These are phyloP conservation scores for Ganoderma sp. DNA, from an alignment of 1,284 basidiomycete species.

Conservation along the genomic window DNA sequence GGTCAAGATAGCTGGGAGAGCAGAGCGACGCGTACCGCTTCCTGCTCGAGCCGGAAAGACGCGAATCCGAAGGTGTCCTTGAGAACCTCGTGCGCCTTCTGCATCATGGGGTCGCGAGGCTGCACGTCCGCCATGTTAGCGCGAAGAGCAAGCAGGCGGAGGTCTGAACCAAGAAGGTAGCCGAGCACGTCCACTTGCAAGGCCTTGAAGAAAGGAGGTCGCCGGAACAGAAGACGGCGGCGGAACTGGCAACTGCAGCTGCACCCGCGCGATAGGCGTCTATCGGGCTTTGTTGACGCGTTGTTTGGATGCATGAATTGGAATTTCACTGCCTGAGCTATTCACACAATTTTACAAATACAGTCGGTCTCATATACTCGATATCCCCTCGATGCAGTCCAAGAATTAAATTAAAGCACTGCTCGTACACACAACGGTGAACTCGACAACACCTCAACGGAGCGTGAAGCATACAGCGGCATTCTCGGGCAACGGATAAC, in stretches of 20 bases:
- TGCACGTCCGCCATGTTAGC: background rate
- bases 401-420: conserved; percentile 26
- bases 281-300: conserved; percentile 25
- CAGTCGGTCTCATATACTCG: conserved; percentile 8
- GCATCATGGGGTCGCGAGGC: conserved; percentile 33
- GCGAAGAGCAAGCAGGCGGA: background rate
- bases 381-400: conserved; percentile 18
- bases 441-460: conserved; percentile 23
- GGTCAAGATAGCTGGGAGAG: background rate
- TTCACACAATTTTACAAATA: conserved; percentile 12
- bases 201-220: background rate
- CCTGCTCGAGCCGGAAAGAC: conserved; percentile 46
- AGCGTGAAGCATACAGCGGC: conserved; percentile 22
- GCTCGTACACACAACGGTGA: conserved; percentile 23
- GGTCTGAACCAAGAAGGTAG: background rate
- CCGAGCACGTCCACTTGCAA: background rate
- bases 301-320: conserved; percentile 21
- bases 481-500: conserved; percentile 14
- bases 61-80: conserved; percentile 44
- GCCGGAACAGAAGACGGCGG: background rate
- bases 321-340: background rate
- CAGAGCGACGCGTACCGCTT: conserved; percentile 38
- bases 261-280: conserved; percentile 4
- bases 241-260: too few species aligned
- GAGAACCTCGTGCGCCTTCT: conserved; percentile 41